Percentiles rank a stretch among this genome's conserved stretches.
Evolutionary conservation across 768 basidiomycete genomes (phyloP).

Genomic region (Termitomyces sp.): DNA sequence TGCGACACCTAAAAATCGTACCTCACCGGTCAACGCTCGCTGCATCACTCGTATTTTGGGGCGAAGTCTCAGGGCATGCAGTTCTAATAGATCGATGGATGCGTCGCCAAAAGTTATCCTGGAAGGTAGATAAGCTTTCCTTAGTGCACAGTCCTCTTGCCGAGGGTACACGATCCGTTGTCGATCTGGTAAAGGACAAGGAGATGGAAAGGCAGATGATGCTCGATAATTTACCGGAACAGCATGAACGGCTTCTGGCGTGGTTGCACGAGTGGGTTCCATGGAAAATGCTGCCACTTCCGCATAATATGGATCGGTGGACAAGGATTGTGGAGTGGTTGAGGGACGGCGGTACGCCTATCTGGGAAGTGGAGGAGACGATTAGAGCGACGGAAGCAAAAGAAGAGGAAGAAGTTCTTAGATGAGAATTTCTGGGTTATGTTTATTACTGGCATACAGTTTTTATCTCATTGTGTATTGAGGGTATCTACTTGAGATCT

Average conservation of each 20-base stretch:
- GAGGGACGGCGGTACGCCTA: slow-evolving; percentile 1
- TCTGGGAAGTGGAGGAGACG: slow-evolving; percentile 2
- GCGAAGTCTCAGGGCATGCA: slow-evolving; percentile 58
- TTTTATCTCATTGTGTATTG: neutral
- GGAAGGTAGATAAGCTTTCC: neutral
- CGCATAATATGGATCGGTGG: slow-evolving; percentile 29
- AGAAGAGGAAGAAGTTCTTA: neutral
- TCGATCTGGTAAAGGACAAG: neutral
- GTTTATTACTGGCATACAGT: neutral
- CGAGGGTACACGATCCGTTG: neutral
- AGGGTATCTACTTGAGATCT: neutral
- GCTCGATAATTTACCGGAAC: slow-evolving; percentile 16
- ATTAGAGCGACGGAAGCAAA: neutral
- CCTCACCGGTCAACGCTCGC: slow-evolving; percentile 56
- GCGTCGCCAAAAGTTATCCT: neutral
- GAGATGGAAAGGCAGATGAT: neutral
- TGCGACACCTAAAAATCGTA: slow-evolving; percentile 48
- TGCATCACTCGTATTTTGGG: slow-evolving; percentile 63
- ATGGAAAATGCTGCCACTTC: slow-evolving; percentile 34
- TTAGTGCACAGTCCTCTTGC: neutral
- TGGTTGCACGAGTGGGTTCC: slow-evolving; percentile 64
- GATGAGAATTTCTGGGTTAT: slow-evolving; percentile 13
- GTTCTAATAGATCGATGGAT: slow-evolving; percentile 48
- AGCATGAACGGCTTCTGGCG: slow-evolving; percentile 37
- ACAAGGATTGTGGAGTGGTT: slow-evolving; percentile 10